Conservation (phyloP, 2,329 filamentous ascomycete genomes). For the Phaeosphaeriaceae sp. region DNA sequence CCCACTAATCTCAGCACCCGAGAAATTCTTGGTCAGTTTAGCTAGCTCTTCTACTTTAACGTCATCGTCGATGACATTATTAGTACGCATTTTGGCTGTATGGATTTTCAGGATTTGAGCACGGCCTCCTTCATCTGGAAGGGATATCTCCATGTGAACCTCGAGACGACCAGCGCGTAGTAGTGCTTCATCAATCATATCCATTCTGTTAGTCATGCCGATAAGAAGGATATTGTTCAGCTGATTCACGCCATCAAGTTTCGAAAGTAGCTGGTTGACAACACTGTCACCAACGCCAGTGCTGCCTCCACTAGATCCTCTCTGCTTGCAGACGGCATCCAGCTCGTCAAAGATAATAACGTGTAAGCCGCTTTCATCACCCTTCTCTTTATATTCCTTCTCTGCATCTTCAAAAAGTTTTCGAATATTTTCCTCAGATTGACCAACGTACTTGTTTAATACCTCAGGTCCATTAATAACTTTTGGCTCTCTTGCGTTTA, state of each 20-base stretch:
- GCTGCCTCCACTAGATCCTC: conserved; percentile 91
- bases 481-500: conserved; percentile 93
- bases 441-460: conserved; percentile 95
- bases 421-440: conserved; percentile 96
- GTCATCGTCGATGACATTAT: conserved; percentile 73
- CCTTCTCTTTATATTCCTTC: conserved; percentile 97
- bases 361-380: conserved; percentile 90
- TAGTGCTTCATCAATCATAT: conserved; percentile 98
- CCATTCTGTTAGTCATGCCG: conserved; percentile 98
- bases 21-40: conserved; percentile 89
- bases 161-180: conserved; percentile 92
- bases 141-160: conserved; percentile 93
- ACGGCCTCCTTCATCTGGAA: conserved; percentile 87
- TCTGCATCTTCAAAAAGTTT: conserved; percentile 97
- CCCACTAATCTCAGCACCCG: conserved; percentile 90
- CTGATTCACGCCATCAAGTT: conserved; percentile 91
- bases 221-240: conserved; percentile 98
- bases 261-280: conserved; percentile 93
- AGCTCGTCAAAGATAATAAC: conserved; percentile 99
- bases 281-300: conserved; percentile 97
- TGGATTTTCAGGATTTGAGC: conserved; percentile 91
- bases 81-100: conserved; percentile 79
- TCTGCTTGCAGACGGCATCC: conserved; percentile 97
- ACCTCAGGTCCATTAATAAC: conserved; percentile 98
- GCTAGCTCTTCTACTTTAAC: conserved; percentile 84